Percentiles rank a stretch among this genome's conserved stretches.
Conservation (phyloP, 495 filamentous ascomycete species). For the Platismatia glauca region DNA sequence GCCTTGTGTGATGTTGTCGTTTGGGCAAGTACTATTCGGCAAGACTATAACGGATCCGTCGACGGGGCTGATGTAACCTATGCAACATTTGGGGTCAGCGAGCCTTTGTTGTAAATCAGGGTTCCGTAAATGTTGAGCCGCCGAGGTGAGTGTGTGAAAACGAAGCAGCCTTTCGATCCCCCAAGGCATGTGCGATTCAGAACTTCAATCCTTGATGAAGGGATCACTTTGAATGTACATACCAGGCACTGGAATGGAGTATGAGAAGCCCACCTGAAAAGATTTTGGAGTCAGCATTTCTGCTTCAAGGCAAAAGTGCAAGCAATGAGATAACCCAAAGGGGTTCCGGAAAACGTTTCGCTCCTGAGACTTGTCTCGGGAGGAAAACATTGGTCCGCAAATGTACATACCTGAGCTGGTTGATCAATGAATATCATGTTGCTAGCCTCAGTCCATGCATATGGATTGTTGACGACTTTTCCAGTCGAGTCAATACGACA, state of each 20-base stretch:
- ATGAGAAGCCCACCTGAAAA: slow-evolving; percentile 56
- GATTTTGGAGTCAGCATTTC: no score
- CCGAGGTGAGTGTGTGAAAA: not conserved
- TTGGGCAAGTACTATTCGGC: slow-evolving; percentile 5
- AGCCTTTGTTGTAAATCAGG: slow-evolving; percentile 18
- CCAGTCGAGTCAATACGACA: slow-evolving; percentile 45
- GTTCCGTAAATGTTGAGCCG: not conserved
- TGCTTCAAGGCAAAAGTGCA: no score
- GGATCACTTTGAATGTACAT: slow-evolving; percentile 26
- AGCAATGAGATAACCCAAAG: no score
- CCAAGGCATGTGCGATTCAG: not conserved
- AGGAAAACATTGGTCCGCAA: no score
- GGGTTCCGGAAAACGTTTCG: no score
- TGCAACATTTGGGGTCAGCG: not conserved
- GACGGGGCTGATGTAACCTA: slow-evolving; percentile 23
- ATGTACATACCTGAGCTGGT: no score
- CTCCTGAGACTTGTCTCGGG: no score
- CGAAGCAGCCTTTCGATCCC: not conserved
- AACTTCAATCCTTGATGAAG: not conserved
- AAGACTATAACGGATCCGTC: slow-evolving; percentile 24
- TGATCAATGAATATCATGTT: slow-evolving; percentile 51
- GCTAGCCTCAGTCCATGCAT: slow-evolving; percentile 40
- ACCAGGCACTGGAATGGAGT: slow-evolving; percentile 35
- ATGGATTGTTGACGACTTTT: slow-evolving; percentile 42
- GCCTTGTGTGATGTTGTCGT: slow-evolving; percentile 12